Conservation (phyloP, 768 basidiomycete species). For the Psilocybe cyanescens region DNA sequence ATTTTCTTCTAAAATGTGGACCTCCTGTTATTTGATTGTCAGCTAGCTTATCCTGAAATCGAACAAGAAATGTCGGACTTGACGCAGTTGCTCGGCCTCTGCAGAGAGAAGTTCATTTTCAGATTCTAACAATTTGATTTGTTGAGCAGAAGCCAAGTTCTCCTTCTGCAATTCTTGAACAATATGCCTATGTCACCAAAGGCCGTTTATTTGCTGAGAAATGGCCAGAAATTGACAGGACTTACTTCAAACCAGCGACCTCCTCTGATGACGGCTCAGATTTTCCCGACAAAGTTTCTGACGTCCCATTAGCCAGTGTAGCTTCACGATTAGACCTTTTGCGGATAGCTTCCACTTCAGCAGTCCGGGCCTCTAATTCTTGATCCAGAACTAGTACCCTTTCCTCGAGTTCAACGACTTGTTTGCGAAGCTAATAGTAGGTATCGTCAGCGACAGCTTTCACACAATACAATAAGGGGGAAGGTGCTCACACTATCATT, state of each 20-base stretch:
- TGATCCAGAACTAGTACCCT: constrained; percentile 32
- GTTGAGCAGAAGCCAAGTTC: constrained; percentile 61
- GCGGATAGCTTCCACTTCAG: constrained; percentile 58
- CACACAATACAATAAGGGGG: not conserved
- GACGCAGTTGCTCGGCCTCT: constrained; percentile 73
- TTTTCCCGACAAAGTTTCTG: constrained; percentile 42
- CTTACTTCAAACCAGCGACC: constrained; percentile 83
- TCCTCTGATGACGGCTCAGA: constrained; percentile 66
- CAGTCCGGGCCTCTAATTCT: constrained; percentile 36
- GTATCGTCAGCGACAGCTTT: not conserved
- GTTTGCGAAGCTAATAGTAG: constrained; percentile 29
- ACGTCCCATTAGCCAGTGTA: constrained; percentile 43
- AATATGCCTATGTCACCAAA: constrained; percentile 64
- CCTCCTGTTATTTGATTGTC: constrained; percentile 51
- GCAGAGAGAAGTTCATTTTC: constrained; percentile 74
- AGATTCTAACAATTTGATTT: constrained; percentile 71
- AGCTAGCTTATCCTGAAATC: not conserved
- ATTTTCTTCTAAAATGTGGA: constrained; percentile 77
- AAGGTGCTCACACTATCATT: constrained; percentile 13
- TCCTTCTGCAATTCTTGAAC: constrained; percentile 90
- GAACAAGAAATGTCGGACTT: constrained; percentile 43
- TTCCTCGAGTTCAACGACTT: constrained; percentile 29
- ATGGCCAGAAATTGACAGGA: not conserved
- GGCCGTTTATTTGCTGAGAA: not conserved
- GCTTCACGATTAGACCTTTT: constrained; percentile 67